Conservation (phyloP, 2,329 filamentous ascomycete species). For the Metarhizium guizhouense region DNA sequence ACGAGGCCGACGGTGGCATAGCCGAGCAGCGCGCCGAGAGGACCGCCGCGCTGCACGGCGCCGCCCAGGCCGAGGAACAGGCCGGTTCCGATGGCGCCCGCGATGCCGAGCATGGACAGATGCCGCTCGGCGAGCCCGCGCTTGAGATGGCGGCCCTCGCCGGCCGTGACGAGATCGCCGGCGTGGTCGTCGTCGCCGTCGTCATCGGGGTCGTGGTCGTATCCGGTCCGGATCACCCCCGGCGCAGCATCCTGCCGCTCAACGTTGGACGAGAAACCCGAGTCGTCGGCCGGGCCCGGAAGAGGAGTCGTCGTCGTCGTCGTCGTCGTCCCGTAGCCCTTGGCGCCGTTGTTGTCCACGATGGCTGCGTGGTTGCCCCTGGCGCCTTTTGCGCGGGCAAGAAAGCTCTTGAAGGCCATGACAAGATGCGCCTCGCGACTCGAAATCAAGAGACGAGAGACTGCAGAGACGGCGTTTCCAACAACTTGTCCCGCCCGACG, state of each 20-base stretch:
- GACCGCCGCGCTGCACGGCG: slow-evolving; percentile 42
- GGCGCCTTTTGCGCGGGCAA: neutral
- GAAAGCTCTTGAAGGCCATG: neutral
- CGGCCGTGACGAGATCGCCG: slow-evolving; percentile 35
- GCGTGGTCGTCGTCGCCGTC: slow-evolving; percentile 12
- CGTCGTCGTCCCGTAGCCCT: neutral
- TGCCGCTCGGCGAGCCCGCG: slow-evolving; percentile 33
- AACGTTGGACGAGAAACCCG: neutral
- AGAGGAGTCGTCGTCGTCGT: neutral
- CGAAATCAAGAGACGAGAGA: too few relatives aligned
- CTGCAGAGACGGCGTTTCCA: too few relatives aligned
- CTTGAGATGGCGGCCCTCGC: slow-evolving; percentile 40
- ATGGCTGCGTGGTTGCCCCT: neutral
- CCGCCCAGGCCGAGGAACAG: slow-evolving; percentile 50
- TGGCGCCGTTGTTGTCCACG: neutral
- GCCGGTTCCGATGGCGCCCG: slow-evolving; percentile 52
- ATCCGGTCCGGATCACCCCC: neutral
- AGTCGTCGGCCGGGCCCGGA: neutral
- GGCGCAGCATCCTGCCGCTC: neutral
- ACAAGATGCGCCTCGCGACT: too few relatives aligned
- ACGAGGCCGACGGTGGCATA: slow-evolving; percentile 49
- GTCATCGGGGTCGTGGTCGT: slow-evolving; percentile 25
- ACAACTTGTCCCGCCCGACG: neutral
- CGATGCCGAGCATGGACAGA: slow-evolving; percentile 54
- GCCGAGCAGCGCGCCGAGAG: slow-evolving; percentile 37